These are phyloP conservation scores for Bathelium albidoporum DNA, from an alignment of 495 filamentous ascomycete species.

Conservation along the genomic window DNA sequence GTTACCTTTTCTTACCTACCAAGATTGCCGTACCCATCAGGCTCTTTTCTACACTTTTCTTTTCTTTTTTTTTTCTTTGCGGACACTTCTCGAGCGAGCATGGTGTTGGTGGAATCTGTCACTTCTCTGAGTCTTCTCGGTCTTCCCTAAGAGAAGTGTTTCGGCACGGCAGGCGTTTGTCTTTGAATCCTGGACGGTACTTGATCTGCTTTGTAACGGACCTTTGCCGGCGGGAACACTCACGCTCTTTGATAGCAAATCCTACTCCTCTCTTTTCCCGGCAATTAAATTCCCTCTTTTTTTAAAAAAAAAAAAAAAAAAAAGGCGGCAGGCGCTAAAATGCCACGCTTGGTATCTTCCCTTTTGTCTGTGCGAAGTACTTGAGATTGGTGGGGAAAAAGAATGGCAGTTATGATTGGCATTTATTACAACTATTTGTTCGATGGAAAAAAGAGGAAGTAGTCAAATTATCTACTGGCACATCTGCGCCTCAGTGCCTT, in stretches of 20 bases:
- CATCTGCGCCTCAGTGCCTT: neutral
- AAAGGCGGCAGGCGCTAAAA: neutral
- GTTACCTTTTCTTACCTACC: neutral
- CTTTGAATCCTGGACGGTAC: neutral
- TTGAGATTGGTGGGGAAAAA: too few relatives aligned
- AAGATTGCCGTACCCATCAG: neutral
- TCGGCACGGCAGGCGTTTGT: neutral
- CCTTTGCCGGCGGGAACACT: neutral
- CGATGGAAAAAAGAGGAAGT: neutral
- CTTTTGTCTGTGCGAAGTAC: too few relatives aligned
- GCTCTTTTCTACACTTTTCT: neutral
- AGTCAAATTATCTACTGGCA: neutral
- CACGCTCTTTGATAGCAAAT: neutral
- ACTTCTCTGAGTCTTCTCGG: neutral
- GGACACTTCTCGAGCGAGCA: neutral
- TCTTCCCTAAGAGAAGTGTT: neutral
- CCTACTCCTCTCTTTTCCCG: neutral
- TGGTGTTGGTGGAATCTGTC: constrained; percentile 4
- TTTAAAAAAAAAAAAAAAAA: neutral
- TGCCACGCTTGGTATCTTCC: too few relatives aligned
- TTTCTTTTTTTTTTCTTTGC: neutral
- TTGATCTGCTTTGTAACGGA: neutral
- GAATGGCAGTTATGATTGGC: too few relatives aligned
- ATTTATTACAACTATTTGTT: neutral
- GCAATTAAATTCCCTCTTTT: neutral